Evolutionary conservation across 176 grass and related monocot species (phyloP).

Genomic region (Elaeis guineensis): DNA sequence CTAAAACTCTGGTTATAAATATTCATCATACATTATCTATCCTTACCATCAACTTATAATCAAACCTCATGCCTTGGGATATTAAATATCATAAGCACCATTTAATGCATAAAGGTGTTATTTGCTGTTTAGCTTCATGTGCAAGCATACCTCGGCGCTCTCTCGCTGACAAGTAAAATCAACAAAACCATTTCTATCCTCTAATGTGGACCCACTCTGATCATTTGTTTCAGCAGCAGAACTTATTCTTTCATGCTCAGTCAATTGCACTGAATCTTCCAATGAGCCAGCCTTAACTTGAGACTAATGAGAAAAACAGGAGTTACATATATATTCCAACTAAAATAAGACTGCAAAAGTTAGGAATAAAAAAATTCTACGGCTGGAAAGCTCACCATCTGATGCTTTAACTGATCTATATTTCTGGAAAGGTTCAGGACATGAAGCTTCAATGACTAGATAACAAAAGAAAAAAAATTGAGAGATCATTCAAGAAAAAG

Average conservation of each 20-base stretch:
- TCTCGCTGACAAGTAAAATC: conserved; percentile 4
- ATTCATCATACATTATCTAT: too few species aligned
- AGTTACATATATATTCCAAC: too few species aligned
- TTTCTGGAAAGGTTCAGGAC: conserved; percentile 76
- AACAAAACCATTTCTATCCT: conserved; percentile 12
- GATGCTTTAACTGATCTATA: conserved; percentile 53
- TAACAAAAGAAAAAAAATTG: conserved; percentile 8
- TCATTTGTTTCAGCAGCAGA: conserved; percentile 8
- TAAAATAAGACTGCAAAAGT: conserved; percentile 17
- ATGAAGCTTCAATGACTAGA: conserved; percentile 90
- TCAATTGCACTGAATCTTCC: conserved; percentile 18
- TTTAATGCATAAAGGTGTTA: too few species aligned
- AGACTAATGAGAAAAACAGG: not conserved
- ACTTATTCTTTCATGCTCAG: not conserved
- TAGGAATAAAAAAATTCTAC: not conserved
- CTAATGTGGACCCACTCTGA: conserved; percentile 1
- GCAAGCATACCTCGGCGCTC: conserved; percentile 26
- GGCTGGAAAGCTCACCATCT: conserved; percentile 40
- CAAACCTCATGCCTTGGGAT: too few species aligned
- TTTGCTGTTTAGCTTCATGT: not conserved
- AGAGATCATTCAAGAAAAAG: not conserved
- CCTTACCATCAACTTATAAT: too few species aligned
- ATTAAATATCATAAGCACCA: too few species aligned
- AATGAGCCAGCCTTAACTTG: conserved; percentile 10
- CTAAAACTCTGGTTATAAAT: too few species aligned